Evolutionary conservation across 164 flowering plant species (phyloP).

Genomic region (Euptelea pleiosperma): DNA sequence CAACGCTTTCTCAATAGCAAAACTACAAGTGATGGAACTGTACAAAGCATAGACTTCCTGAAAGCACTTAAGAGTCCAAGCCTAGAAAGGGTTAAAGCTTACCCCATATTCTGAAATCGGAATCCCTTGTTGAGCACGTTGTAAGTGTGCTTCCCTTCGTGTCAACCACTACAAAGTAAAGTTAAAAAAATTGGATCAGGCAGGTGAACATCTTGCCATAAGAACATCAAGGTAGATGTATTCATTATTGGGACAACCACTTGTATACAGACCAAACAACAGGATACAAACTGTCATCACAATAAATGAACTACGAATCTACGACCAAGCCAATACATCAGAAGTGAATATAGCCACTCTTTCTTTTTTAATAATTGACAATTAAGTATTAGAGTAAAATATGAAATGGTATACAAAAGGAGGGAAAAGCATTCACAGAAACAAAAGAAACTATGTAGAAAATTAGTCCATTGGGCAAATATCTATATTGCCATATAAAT

Average conservation of each 20-base stretch:
- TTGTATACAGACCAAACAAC: not conserved
- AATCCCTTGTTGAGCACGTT: conserved; percentile 96
- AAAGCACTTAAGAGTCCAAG: not conserved
- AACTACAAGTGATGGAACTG: not conserved
- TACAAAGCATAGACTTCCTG: not conserved
- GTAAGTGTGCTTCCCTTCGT: conserved; percentile 71
- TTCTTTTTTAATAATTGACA: too few species aligned
- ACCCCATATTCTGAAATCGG: conserved; percentile 96
- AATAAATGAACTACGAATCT: too few species aligned
- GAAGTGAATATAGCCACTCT: too few species aligned
- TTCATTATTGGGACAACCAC: not conserved
- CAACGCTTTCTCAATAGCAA: not conserved
- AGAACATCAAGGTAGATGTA: not conserved
- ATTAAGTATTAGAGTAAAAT: too few species aligned
- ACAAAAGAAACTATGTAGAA: too few species aligned
- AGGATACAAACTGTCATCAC: not conserved
- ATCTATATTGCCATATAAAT: too few species aligned
- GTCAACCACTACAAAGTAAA: conserved; percentile 64
- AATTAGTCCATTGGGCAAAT: too few species aligned
- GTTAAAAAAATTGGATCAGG: not conserved
- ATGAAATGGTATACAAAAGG: too few species aligned
- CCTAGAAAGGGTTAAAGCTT: conserved; percentile 20
- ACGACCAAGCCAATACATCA: not conserved
- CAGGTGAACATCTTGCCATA: not conserved
- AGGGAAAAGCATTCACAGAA: too few species aligned